Evolutionary conservation across 176 grass and related monocot genomes (phyloP), one percentile per base, ranked within the genome.

Genomic region (Raddia distichophylla): DNA sequence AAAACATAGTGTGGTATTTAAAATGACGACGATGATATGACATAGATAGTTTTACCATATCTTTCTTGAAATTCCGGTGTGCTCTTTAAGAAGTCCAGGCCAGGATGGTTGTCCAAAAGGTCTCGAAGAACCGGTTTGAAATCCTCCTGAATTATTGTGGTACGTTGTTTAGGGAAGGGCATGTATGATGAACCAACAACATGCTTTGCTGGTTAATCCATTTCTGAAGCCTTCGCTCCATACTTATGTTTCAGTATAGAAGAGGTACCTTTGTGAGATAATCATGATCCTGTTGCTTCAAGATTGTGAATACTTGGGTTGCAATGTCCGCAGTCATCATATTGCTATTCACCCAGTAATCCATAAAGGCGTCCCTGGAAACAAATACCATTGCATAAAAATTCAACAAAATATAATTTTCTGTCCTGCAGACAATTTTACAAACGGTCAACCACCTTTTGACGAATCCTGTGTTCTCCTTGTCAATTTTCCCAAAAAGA

Each of bases 31-130:
- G 51, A 66, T 7, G 81, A 42, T 18, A 52, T 58, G 57, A 4
- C 32, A 85, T 59, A 45, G 10, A 66, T 53, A 59, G 22, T 40
- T 57, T 90, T 89, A 95, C 93, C 87, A 86, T 99, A 99, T 95
- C 96, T 91, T 88, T 99, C 93, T 77, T 99, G 96, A 93, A 99
- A 99, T 62, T 99, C 96, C 46, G 91, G 90, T 74, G 96, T 99
- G 61, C 81, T 93, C 80, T 99, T 94, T 76, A 99, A 87, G 77
- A 99, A 99, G 65, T 99, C 96, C 71, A 99, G 82, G 19, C 96
- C 93, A 79, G 91, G 89, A 85, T 99, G 96, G 67, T 86, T 93
- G 53, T 92, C 87, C 93, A 95, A 85, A 82, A 99, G 93, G 61
- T 99, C 96, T 76, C 72, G 86, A 67, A 99, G 93, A 86, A 99